Base-by-base conservation (phyloP, 2,329 filamentous ascomycete genomes). In the Macroventuria anomochaeta region DNA sequence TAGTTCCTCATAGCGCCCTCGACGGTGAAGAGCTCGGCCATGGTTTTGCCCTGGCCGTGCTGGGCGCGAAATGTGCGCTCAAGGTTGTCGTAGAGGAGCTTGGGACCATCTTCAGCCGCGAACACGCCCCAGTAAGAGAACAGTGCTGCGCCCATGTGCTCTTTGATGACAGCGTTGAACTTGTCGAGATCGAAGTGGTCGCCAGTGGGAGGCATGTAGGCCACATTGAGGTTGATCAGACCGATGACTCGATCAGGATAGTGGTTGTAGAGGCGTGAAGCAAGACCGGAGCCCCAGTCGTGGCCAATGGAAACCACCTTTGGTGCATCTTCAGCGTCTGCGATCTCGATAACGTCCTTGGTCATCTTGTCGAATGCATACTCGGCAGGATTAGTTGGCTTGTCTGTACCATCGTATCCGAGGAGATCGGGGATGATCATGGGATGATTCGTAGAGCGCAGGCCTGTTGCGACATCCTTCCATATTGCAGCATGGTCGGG, bases 101-200 rank as follows among this genome's bases (percentile, higher is more conserved):
- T 60, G 1, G 71, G 59, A 1, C 73, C 76, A 31, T 81, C 77
- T 0, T 72, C 63, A 0, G 75, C 67, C 0, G 68, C 70, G 60
- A 81, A 78, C 25, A 82, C 72, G 43, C 79, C 62, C 78, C 79
- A 82, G 69, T 83, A 83, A 25, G 71, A 66, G 34, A 70, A 75
- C 1, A 67, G 25, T 2, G 73, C 67, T 37, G 73, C 71, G 10
- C 80, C 80, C 20, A 76, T 71, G 0, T 41, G 31, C 48, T 74
- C 53, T 32, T 72, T 59, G 0, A 70, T 72, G 8, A 62, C 7
- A 6, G 59, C 60, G 51, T 77, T 78, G 1, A 64, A 49, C 3
- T 52, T 54, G 3, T 76, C 73, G 2, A 80, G 68, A 48, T 79
- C 65, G 49, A 79, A 79, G 0, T 55, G 57, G 10, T 67, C 50